A percentile compares a stretch with the other conserved stretches of the same genome.
phyloP scores from a whole-genome alignment of 495 filamentous ascomycete species.

The Xylaria flabelliformis region DNA sequence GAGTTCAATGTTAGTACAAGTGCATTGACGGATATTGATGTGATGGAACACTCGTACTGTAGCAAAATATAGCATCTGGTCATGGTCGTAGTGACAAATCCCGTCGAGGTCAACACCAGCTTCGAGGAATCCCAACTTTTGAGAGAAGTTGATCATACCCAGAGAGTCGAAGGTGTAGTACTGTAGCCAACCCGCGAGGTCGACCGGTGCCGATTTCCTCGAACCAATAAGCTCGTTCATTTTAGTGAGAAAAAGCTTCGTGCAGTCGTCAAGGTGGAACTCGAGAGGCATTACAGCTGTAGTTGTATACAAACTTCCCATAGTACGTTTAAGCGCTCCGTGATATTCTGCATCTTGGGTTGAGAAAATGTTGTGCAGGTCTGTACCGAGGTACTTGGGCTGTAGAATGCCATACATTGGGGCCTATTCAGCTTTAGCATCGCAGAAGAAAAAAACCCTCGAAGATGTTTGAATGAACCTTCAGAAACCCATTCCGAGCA shows the following conservation, averaged over 20 bases:
- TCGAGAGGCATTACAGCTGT: constrained; percentile 51
- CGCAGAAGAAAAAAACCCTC: not conserved
- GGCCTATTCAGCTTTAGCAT: constrained; percentile 12
- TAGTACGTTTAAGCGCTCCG: constrained; percentile 14
- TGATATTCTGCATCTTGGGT: constrained; percentile 19
- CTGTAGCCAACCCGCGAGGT: constrained; percentile 62
- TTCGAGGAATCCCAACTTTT: constrained; percentile 61
- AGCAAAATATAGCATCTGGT: constrained; percentile 25
- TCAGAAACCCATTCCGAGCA: constrained; percentile 22
- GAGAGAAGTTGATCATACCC: constrained; percentile 60
- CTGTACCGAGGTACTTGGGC: not conserved
- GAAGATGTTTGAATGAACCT: not conserved
- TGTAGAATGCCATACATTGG: constrained; percentile 14
- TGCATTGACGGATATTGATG: not conserved
- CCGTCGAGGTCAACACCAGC: constrained; percentile 57
- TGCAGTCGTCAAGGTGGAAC: constrained; percentile 58
- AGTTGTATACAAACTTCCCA: constrained; percentile 29
- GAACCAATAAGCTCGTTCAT: constrained; percentile 48
- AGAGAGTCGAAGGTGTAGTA: constrained; percentile 67
- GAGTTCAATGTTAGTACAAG: constrained; percentile 8
- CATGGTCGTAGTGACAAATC: constrained; percentile 14
- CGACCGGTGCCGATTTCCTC: constrained; percentile 32
- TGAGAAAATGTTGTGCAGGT: constrained; percentile 17
- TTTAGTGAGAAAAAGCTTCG: constrained; percentile 52
- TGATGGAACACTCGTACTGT: constrained; percentile 6